Evolutionary conservation across 2,329 filamentous ascomycete species (phyloP), one percentile per base, ranked within the genome.

Genomic region (Ascochyta viciae-villosae): DNA sequence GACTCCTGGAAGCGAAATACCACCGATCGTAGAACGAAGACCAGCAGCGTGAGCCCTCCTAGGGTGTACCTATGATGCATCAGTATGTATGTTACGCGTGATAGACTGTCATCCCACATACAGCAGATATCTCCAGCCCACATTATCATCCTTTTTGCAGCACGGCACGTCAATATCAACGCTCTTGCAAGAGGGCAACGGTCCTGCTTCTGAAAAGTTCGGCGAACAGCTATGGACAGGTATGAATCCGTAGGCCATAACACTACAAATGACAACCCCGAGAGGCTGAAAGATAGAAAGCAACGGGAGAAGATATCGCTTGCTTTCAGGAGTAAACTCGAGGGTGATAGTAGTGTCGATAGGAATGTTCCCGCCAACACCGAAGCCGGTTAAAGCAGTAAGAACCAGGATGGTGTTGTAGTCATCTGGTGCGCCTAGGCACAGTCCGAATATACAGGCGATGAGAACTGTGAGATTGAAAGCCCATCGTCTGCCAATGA

Each of bases 381-480:
- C 82, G 51, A 84, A 82, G 3, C 83, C 83, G 10, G 82, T 77
- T 56, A 85, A 82, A 0, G 83, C 82, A 2, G 82, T 84, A 8
- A 85, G 67, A 13, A 82, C 78, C 19, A 85, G 75, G 43, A 86
- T 82, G 3, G 78, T 78, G 15, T 65, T 77, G 71, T 85, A 85
- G 10, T 71, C 78, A 50, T 80, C 77, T 8, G 81, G 80, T 1
- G 77, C 79, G 13, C 80, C 83, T 1, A 85, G 76, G 22, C 78
- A 80, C 0, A 85, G 69, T 8, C 84, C 83, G 56, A 86, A 86
- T 3, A 82, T 66, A 8, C 81, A 81, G 0, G 82, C 75, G 49
- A 85, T 76, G n/a, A 86, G 74, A 42, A 83, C 83, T 0, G 84
- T 86, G 34, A 84, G 61, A 64, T 86, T 86, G 73, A 86, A 86